Percentiles rank a stretch among this genome's conserved stretches.
phyloP scores from a whole-genome alignment of 352 stramenopile genomes.

The Peronospora farinosa region DNA sequence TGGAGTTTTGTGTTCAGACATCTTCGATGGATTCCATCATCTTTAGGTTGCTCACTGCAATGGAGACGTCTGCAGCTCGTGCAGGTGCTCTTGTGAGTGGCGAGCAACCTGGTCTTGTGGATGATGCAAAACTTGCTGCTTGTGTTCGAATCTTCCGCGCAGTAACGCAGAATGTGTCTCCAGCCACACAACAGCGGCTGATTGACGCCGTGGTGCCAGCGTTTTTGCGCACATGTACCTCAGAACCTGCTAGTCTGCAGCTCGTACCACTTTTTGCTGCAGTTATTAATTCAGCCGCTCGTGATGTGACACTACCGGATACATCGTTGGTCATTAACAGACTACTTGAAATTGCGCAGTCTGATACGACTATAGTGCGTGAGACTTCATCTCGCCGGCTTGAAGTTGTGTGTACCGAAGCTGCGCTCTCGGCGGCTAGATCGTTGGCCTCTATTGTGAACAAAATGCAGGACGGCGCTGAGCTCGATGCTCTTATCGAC shows the following conservation, averaged over 20 bases:
- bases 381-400: constrained; percentile 21
- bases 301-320: constrained; percentile 48
- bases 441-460: constrained; percentile 82
- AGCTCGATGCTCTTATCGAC: constrained; percentile 71
- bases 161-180: constrained; percentile 70
- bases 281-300: constrained; percentile 71
- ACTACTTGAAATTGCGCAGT: constrained; percentile 71
- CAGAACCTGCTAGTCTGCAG: constrained; percentile 38
- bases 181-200: constrained; percentile 55
- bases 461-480: constrained; percentile 76
- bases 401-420: constrained; percentile 41
- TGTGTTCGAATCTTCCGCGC: constrained; percentile 62
- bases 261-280: constrained; percentile 70
- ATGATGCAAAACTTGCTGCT: constrained; percentile 37
- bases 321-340: constrained; percentile 67
- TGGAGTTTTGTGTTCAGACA: constrained; percentile 70
- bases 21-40: constrained; percentile 43
- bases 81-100: constrained; percentile 22
- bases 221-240: constrained; percentile 48
- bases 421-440: constrained; percentile 59
- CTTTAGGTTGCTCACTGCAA: constrained; percentile 54
- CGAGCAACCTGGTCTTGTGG: constrained; percentile 21
- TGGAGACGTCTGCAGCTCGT: constrained; percentile 50
- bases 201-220: constrained; percentile 48
- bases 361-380: constrained; percentile 14